Percentiles rank a stretch among this genome's conserved stretches.
These are phyloP conservation scores for Fusarium mundagurra DNA, from an alignment of 2,329 filamentous ascomycete genomes.

Conservation along the genomic window DNA sequence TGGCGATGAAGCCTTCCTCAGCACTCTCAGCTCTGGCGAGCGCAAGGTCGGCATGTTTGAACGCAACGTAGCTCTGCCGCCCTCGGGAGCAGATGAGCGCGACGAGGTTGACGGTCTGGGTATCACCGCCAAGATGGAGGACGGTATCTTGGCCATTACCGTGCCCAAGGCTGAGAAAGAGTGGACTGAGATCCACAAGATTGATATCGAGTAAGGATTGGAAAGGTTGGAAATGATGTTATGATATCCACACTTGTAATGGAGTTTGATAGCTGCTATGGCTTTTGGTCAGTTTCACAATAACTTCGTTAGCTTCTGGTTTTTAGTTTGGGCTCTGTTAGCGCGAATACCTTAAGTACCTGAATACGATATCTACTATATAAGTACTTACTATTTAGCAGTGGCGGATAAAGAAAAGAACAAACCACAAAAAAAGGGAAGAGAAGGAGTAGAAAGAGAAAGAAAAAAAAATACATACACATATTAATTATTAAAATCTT, in stretches of 20 bases:
- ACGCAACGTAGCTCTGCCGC: slow-evolving; percentile 71
- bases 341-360: not conserved
- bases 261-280: slow-evolving; percentile 23
- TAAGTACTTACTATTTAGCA: too few species aligned
- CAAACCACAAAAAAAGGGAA: not conserved
- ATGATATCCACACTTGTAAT: slow-evolving; percentile 20
- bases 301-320: not conserved
- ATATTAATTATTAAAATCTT: not conserved
- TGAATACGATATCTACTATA: not conserved
- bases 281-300: not conserved
- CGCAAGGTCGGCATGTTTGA: slow-evolving; percentile 80
- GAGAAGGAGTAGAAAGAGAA: not conserved
- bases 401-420: not conserved
- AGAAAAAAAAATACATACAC: not conserved
- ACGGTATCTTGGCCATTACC: slow-evolving; percentile 80
- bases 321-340: not conserved
- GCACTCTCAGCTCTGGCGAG: slow-evolving; percentile 71
- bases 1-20: slow-evolving; percentile 74
- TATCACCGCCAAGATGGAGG: slow-evolving; percentile 80
- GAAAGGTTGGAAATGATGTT: not conserved
- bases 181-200: slow-evolving; percentile 70
- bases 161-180: slow-evolving; percentile 77
- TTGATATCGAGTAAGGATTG: slow-evolving; percentile 63
- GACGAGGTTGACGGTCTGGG: slow-evolving; percentile 72
- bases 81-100: slow-evolving; percentile 52